Base-by-base conservation (phyloP, 1,139 yeast genomes). In the Waltiozyma sp. region DNA sequence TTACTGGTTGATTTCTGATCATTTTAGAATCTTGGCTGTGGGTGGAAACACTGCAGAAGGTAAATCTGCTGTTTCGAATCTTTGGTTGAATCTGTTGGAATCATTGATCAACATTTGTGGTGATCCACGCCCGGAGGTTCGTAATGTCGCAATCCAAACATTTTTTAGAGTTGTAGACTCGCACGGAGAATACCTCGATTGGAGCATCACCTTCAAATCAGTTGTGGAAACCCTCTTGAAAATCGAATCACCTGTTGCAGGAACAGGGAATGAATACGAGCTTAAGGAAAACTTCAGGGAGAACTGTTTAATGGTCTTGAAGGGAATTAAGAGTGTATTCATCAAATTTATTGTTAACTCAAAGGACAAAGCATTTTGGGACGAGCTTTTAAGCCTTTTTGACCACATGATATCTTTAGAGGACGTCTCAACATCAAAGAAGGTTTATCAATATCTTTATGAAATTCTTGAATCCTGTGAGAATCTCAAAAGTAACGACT, bases 1-100 rank as follows among this genome's bases (percentile, higher is more conserved):
- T 53, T 89, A 87, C 56, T 91, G 97, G 97, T 62, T 83, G 31
- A 75, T 89, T 9, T 83, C 95, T 51, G 97, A 89, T 57, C 77
- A 81, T 44, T 64, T 85, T 40, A 76, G 72, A 45, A 58, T 60
- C 8, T 49, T 55, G 11, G 40, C 41, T 2, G 26, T 46, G 1
- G 19, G 40, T 0, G 39, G 37, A 28, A 44, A 43, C n/a, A 21
- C 39, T 10, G 33, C 41, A 4, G 19, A 38, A 4, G 40, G 48
- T 1, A 34, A 26, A 2, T 41, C 37, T 23, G 40, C 37, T 15
- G 41, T 49, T 13, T 53, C 56, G 41, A 60, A 64, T 1, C 61
- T 86, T 39, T 85, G 93, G 78, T 64, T 83, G 34, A 80, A 82
- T 50, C 65, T 85, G 33, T 61, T 87, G 39, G 68, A 72, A 10